These are phyloP conservation scores for Penicillium egyptiacum DNA, from an alignment of 495 filamentous ascomycete species.

Conservation along the genomic window DNA sequence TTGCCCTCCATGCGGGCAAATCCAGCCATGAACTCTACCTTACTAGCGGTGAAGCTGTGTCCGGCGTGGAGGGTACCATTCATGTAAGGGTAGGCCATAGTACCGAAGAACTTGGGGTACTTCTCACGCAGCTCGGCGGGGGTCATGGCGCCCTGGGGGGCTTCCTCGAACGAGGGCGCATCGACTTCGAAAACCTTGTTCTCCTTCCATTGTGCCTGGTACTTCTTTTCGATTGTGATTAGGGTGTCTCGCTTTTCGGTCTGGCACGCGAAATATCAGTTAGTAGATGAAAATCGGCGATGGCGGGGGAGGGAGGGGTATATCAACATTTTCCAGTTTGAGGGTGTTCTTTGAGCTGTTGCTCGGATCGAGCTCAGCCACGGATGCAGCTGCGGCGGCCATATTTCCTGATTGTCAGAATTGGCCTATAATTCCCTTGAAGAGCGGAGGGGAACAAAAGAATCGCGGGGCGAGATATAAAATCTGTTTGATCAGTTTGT, in stretches of 20 bases:
- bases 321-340: constrained; percentile 67
- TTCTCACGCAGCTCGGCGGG: constrained; percentile 72
- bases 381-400: constrained; percentile 55
- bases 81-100: constrained; percentile 96
- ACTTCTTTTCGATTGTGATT: constrained; percentile 86
- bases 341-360: constrained; percentile 65
- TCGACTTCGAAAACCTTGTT: constrained; percentile 77
- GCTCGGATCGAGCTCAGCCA: constrained; percentile 58
- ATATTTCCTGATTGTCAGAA: constrained; percentile 37
- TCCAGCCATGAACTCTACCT: constrained; percentile 86
- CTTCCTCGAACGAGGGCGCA: constrained; percentile 73
- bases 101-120: constrained; percentile 89
- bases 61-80: constrained; percentile 93
- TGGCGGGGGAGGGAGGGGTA: constrained; percentile 32
- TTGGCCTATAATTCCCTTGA: constrained; percentile 15
- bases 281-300: constrained; percentile 24
- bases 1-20: constrained; percentile 88
- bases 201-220: constrained; percentile 82
- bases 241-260: constrained; percentile 93
- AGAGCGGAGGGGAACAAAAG: constrained; percentile 26
- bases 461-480: constrained; percentile 38
- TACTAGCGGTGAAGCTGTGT: constrained; percentile 84
- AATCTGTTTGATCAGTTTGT: constrained; percentile 27
- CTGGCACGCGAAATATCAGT: constrained; percentile 36
- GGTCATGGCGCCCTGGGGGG: constrained; percentile 67